phyloP scores from a whole-genome alignment of 2,329 filamentous ascomycete species.

The Aspergillus candidus region DNA sequence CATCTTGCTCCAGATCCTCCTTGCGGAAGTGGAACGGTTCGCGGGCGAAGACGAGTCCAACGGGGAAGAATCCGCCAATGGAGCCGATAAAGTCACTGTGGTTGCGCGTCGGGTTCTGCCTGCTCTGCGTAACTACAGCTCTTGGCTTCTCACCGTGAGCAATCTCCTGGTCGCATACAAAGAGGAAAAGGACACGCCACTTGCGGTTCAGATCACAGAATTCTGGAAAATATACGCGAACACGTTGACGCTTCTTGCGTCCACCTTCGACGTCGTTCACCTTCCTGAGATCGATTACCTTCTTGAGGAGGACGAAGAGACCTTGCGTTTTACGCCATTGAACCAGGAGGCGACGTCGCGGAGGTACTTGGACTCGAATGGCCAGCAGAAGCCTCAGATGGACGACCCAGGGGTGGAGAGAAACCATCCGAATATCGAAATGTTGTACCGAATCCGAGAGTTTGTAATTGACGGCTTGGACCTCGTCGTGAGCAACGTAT shows the following conservation, averaged over 20 bases:
- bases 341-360: slow-evolving; percentile 45
- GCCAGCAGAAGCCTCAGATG: slow-evolving; percentile 47
- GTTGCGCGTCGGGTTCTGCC: slow-evolving; percentile 58
- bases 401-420: slow-evolving; percentile 47
- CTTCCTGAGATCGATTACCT: slow-evolving; percentile 56
- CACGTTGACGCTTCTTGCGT: slow-evolving; percentile 54
- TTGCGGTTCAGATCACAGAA: slow-evolving; percentile 54
- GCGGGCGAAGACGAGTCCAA: slow-evolving; percentile 45
- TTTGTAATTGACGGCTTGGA: slow-evolving; percentile 57
- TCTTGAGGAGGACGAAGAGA: slow-evolving; percentile 62
- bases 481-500: slow-evolving; percentile 47
- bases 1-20: slow-evolving; percentile 62
- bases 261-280: slow-evolving; percentile 53
- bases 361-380: slow-evolving; percentile 46
- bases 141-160: slow-evolving; percentile 57
- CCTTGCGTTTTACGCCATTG: slow-evolving; percentile 59
- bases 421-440: slow-evolving; percentile 56
- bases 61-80: slow-evolving; percentile 29
- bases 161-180: slow-evolving; percentile 49
- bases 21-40: slow-evolving; percentile 61
- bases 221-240: slow-evolving; percentile 63
- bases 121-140: slow-evolving; percentile 60
- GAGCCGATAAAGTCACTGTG: slow-evolving; percentile 49
- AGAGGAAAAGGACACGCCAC: slow-evolving; percentile 45
- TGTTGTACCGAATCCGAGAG: slow-evolving; percentile 60